phyloP scores from a whole-genome alignment of 139 green algal species.

The Coelastrella sp. region DNA sequence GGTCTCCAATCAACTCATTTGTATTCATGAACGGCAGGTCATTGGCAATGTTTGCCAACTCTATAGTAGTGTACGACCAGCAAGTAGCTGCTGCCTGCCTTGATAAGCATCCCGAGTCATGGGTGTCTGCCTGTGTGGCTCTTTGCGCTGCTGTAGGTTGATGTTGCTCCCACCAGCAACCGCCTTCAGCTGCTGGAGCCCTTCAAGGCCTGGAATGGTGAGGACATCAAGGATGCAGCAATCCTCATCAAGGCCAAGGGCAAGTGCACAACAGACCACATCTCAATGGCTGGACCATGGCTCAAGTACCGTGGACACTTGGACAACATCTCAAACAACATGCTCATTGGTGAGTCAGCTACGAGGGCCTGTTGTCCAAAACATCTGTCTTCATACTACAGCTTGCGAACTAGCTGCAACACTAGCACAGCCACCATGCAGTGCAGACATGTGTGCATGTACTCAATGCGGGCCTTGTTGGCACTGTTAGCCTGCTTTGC shows the following conservation, averaged over 20 bases:
- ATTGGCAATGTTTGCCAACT: too few relatives aligned
- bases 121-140: not conserved
- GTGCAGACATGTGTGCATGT: too few relatives aligned
- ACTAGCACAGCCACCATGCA: too few relatives aligned
- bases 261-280: constrained; percentile 99
- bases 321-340: constrained; percentile 99
- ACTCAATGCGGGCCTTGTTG: too few relatives aligned
- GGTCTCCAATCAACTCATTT: too few relatives aligned
- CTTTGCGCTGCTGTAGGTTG: constrained; percentile 23
- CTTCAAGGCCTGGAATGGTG: constrained; percentile 86
- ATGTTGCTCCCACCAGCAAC: constrained; percentile 80
- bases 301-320: constrained; percentile 98
- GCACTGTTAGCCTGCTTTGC: too few relatives aligned
- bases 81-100: too few relatives aligned
- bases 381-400: too few relatives aligned
- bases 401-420: too few relatives aligned
- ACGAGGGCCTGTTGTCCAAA: not conserved
- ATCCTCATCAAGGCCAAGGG: constrained; percentile 90
- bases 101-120: not conserved
- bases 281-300: constrained; percentile 97
- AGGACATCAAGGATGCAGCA: constrained; percentile 77
- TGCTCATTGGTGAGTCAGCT: constrained; percentile 84
- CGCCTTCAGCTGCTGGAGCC: constrained; percentile 92
- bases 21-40: too few relatives aligned
- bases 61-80: too few relatives aligned